These are phyloP conservation scores for Pleurotus pulmonarius DNA, from an alignment of 768 basidiomycete genomes.

Conservation along the genomic window DNA sequence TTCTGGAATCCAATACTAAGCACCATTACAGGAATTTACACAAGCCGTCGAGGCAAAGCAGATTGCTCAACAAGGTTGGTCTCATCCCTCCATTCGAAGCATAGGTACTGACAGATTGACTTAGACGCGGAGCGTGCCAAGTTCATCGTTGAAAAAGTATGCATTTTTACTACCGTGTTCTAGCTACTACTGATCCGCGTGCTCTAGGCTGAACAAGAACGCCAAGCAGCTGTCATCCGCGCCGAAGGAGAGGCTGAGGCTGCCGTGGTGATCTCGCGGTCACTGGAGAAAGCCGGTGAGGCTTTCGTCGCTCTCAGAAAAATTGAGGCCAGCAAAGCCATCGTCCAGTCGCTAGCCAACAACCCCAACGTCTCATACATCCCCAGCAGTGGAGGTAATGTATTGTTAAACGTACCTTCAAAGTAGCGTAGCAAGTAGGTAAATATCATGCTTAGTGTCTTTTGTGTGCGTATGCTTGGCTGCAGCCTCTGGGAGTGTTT, in stretches of 20 bases:
- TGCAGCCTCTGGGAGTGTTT: background rate
- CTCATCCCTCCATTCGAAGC: background rate
- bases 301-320: constrained; percentile 93
- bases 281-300: constrained; percentile 92
- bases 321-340: constrained; percentile 98
- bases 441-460: constrained; percentile 6
- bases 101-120: constrained; percentile 6
- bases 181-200: constrained; percentile 8
- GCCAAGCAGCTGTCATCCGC: constrained; percentile 95
- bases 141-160: constrained; percentile 97
- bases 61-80: constrained; percentile 93
- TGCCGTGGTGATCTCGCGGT: constrained; percentile 85
- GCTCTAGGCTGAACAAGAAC: constrained; percentile 92
- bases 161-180: background rate
- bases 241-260: constrained; percentile 99
- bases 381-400: constrained; percentile 74
- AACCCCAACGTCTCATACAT: constrained; percentile 90
- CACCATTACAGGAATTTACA: constrained; percentile 71
- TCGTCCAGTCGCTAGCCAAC: constrained; percentile 75
- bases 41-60: constrained; percentile 99
- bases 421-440: constrained; percentile 16
- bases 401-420: constrained; percentile 79
- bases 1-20: background rate
- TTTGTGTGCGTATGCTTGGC: constrained; percentile 8
- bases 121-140: constrained; percentile 97